Evolutionary conservation across 805 yeast genomes (phyloP), one percentile per base, ranked within the genome.

Genomic region (Priceomyces haplophilus): DNA sequence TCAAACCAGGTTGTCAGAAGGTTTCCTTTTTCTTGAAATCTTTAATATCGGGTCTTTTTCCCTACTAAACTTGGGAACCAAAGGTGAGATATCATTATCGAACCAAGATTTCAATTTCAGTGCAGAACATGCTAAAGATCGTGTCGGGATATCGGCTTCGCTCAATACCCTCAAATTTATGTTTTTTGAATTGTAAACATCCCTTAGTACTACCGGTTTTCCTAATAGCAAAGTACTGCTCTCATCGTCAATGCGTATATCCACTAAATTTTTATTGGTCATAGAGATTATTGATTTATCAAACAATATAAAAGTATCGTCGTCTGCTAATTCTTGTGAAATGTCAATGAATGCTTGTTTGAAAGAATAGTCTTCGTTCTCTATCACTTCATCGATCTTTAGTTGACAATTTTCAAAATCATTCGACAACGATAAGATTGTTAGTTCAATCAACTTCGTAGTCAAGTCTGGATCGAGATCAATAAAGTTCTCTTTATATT

Each of bases 171-270:
- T 37, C 29, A 68, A 45, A n/a, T 36, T 18, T 32, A 56, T 54
- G 11, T 45, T 40, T 3, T 37, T 43, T 3, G 53, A 43, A 43
- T 63, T 61, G 52, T 52, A 69, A 8, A 65, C 59, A 47, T 70
- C 75, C 29, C 72, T 50, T 11, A 59, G 41, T 4, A 49, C 51
- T 2, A 33, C 18, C 11, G 62, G 47, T 15, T 47, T 55, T 7
- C 37, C 35, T 1, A 66, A 53, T 3, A 38, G 41, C 37, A 64
- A 43, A 5, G 37, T 17, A 0, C 49, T 43, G 6, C 37, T 37
- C 23, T 48, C 52, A 33, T 64, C 63, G 46, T 69, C 65, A 10
- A 70, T 59, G 44, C 50, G 58, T 6, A 58, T 49, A 12, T 53
- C 52, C 6, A 66, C 45, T 10, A 52, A 33, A 4, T 50, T 50